Base-by-base conservation (phyloP, 2,329 filamentous ascomycete genomes). In the Aspergillus novoparasiticus region DNA sequence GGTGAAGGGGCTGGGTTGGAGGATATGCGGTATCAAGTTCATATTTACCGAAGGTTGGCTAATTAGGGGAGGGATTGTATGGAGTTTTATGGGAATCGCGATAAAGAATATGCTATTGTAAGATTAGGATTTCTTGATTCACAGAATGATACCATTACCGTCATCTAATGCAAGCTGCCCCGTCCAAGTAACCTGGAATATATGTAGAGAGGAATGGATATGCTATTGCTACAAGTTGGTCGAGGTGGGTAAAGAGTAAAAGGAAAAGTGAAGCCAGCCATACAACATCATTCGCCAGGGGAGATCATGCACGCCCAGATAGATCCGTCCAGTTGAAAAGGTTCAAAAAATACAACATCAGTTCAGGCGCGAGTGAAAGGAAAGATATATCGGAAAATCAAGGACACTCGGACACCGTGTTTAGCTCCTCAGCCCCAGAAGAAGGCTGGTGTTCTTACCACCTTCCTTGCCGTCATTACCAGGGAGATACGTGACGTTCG, bases 401-500 rank as follows among this genome's bases (percentile, higher is more conserved):
- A 71, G 69, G 65, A 62, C 71, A 72, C 28, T 12, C 34, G 41
- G 46, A 30, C 21, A 59, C 14, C 45, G n/a, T 34, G 9, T 60
- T 72, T 78, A 85, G 67, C 77, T 83, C 76, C 88, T 87, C 80
- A 92, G 75, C 32, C 89, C 90, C 62, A 92, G 79, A 71, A 92
- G 77, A 70, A 91, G 86, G 76, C 85, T 89, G 57, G 89, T 87
- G 65, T 86, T 85, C 80, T 91, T 84, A 62, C 84, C 89, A 60
- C 83, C 84, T 10, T 83, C 83, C 66, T 83, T 84, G 48, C 82
- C 81, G 50, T 80, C 79, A 43, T 91, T 90, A 71, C 92, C 88
- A 3, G 95, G 95, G 67, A 99, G 81, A 80, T 99, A 99, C 55
- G 93, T 94, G 59, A 99, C 94, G 73, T 99, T 98, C 64, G 95